Percentiles rank a stretch among this genome's conserved stretches.
Evolutionary conservation across 441 rosid genomes (phyloP).

Genomic region (Flueggea neowawraea): DNA sequence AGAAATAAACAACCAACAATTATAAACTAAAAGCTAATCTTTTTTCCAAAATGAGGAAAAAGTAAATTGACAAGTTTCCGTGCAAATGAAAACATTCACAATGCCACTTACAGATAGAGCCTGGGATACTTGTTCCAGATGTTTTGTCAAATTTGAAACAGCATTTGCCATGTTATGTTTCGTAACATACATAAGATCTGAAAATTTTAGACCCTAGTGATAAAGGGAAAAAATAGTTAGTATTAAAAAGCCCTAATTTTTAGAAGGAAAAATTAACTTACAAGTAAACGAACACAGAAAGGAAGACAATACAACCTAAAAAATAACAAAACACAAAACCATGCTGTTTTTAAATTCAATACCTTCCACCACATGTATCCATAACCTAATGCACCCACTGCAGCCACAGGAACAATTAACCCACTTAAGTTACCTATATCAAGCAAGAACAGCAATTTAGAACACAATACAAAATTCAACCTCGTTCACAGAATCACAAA

Average conservation of each 20-base stretch:
- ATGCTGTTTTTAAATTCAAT: constrained; percentile 10
- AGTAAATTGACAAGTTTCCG: no score
- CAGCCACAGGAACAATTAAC: constrained; percentile 72
- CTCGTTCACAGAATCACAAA: background rate
- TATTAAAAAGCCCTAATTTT: background rate
- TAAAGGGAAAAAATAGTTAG: constrained; percentile 1
- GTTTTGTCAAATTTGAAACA: constrained; percentile 72
- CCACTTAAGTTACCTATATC: constrained; percentile 51
- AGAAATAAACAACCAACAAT: background rate
- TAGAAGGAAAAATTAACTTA: background rate
- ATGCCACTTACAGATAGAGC: constrained; percentile 64
- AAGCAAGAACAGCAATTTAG: constrained; percentile 4
- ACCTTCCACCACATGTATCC: constrained; percentile 99
- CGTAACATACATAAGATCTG: constrained; percentile 91
- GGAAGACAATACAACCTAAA: background rate
- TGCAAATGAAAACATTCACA: background rate
- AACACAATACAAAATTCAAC: background rate
- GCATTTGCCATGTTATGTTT: constrained; percentile 76
- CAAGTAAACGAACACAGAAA: background rate
- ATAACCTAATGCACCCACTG: constrained; percentile 90
- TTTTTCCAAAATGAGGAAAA: no score
- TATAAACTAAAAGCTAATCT: background rate
- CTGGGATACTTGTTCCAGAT: constrained; percentile 75
- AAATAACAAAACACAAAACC: background rate
- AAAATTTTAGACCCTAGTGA: constrained; percentile 70